Base-by-base conservation (phyloP, 208 protist genomes). In the Trypanosoma scelopori region DNA sequence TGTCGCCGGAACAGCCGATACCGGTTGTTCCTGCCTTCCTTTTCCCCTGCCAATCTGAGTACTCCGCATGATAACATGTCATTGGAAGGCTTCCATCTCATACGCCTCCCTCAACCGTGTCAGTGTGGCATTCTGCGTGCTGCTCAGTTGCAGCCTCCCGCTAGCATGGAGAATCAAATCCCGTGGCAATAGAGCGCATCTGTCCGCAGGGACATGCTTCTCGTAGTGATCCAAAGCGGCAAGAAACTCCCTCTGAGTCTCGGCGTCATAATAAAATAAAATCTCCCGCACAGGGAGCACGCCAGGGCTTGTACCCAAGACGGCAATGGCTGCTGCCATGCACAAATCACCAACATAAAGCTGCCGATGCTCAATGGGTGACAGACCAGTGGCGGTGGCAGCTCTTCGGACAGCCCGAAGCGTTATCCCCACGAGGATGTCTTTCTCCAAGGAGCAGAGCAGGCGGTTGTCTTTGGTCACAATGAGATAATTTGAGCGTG, bases 401-500 rank as follows among this genome's bases (percentile, higher is more conserved):
- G 79, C 80, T 18, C 71, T 70, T 45, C 67, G 69, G 11, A 75
- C 69, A 20, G 82, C 71, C 35, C 67, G 51, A 5, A 95, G 76
- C 22, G 89, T 95, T 27, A 92, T 76, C 13, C 89, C 89, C 43
- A 89, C 43, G 7, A 95, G 70, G 67, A 95, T 92, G 58, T 92
- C 78, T 52, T 82, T 69, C 60, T 85, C 69, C 12, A 62, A 62
- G 12, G 85, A 92, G 66, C 85, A 91, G 55, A 78, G 73, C 41
- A 89, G 55, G 43, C 58, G 43, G 28, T 71, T 72, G 18, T 87
- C 74, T 3, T 46, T 23, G 28, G 63, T 79, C 43, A 85, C 50
- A 22, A 94, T 41, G 32, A 94, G 60, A 65, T 89, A 94, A 67
- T 92, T 95, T 9, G 89, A 92, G 42, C 85, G 85, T 23, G 89